phyloP scores from a whole-genome alignment of 2,329 filamentous ascomycete species.

The Colletotrichum lupini region DNA sequence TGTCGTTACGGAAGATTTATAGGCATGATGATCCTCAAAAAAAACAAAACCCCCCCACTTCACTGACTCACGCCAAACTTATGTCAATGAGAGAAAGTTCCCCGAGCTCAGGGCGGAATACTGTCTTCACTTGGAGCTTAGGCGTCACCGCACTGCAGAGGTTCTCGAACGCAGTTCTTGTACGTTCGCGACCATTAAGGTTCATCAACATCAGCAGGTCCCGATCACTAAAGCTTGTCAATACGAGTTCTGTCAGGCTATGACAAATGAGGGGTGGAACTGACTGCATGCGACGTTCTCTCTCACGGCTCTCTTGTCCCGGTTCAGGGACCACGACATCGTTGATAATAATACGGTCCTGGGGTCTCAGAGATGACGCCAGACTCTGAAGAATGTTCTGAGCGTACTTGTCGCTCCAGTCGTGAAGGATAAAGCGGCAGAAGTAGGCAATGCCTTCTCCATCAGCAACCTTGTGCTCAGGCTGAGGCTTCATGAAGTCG shows the following conservation, averaged over 20 bases:
- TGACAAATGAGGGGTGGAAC: not conserved
- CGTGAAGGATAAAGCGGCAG: constrained; percentile 60
- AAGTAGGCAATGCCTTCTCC: constrained; percentile 47
- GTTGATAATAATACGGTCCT: constrained; percentile 13
- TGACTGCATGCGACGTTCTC: constrained; percentile 6
- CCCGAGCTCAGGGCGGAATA: not conserved
- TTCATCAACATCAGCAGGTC: constrained; percentile 23
- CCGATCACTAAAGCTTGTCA: constrained; percentile 1
- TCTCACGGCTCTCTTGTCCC: not conserved
- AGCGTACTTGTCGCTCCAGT: constrained; percentile 57
- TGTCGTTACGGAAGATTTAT: too few species aligned
- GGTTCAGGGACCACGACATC: constrained; percentile 17
- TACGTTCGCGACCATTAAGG: constrained; percentile 14
- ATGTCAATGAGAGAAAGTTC: constrained; percentile 1
- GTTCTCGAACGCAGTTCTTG: not conserved
- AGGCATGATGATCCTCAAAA: not conserved
- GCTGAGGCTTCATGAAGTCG: constrained; percentile 42
- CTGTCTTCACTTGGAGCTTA: not conserved
- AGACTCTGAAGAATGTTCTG: constrained; percentile 43
- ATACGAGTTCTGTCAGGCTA: not conserved
- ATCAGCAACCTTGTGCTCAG: constrained; percentile 40
- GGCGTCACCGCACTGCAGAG: constrained; percentile 8
- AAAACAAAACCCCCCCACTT: not conserved
- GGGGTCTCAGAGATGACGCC: not conserved
- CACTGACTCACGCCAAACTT: not conserved